Percentiles rank a stretch among this genome's conserved stretches.
These are phyloP conservation scores for Acanthamoeba sp. DNA, from an alignment of 208 protist genomes.

Conservation along the genomic window DNA sequence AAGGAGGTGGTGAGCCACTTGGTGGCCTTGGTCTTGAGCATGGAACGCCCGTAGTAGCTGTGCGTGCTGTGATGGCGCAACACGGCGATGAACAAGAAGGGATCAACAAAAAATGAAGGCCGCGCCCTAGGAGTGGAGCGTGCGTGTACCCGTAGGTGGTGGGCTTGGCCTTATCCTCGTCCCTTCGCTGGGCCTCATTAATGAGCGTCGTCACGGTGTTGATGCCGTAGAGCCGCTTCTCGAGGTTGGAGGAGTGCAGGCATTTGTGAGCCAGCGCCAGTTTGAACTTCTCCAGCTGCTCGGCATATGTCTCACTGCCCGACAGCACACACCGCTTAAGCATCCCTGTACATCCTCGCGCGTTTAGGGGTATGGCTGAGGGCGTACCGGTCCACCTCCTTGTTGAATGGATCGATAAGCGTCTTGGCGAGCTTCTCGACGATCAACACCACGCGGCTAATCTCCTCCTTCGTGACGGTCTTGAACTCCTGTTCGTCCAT, in stretches of 20 bases:
- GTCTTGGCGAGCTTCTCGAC: constrained; percentile 56
- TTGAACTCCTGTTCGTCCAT: constrained; percentile 60
- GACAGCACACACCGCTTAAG: background rate
- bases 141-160: background rate
- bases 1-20: constrained; percentile 10
- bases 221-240: constrained; percentile 60
- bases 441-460: background rate
- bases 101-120: no score
- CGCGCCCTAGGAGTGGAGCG: background rate
- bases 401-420: background rate
- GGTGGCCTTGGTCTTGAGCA: constrained; percentile 21
- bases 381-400: background rate
- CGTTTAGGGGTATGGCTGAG: background rate
- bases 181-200: constrained; percentile 48
- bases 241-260: constrained; percentile 23
- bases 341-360: background rate
- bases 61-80: background rate
- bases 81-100: background rate
- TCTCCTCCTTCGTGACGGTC: constrained; percentile 41
- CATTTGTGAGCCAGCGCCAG: constrained; percentile 59
- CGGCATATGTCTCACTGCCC: background rate
- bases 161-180: constrained; percentile 42
- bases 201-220: constrained; percentile 63
- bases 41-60: constrained; percentile 23
- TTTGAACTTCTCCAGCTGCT: constrained; percentile 69